Base-by-base conservation (phyloP, 148 eudicot species). In the Nepenthes gracilis region DNA sequence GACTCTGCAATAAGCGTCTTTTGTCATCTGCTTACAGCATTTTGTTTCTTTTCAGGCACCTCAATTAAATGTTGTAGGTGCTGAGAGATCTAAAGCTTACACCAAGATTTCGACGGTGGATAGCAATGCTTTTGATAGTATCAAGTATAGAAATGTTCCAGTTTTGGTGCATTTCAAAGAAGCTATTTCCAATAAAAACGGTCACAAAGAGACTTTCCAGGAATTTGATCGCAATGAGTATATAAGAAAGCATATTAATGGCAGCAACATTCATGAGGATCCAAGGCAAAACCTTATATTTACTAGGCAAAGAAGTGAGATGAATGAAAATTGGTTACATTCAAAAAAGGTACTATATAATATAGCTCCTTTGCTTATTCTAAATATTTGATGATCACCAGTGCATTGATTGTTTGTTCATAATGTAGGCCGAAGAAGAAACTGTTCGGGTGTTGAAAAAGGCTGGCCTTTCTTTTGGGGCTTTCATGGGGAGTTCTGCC, bases 401-500 rank as follows among this genome's bases (percentile, higher is more conserved):
- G 23, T 23, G 15, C 10, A 1, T 54, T 23, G 23, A 23, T 23
- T 23, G 23, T 23, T 23, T 23, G 36, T 12, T 58, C 10, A 49
- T 14, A 12, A 11, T 62, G 53, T 65, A 87, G 95, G 78, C 67
- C 64, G 67, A 82, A 38, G 85, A 66, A 75, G 90, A 76, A 55
- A 89, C 85, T 57, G 78, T 89, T 71, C 85, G 83, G 74, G 78
- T 80, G 75, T 54, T 81, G 51, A 89, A 84, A 79, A 89, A 81
- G 69, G 92, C 99, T 50, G 79, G 74, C 54, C 79, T 85, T 23
- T 23, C 23, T 23, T 23, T 23, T 23, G 23, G 23, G 23, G 23
- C 23, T 23, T 23, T 23, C 0, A 23, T 23, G 23, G 23, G 23
- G 23, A 23, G 23, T 23, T 23, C 23, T 23, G 23, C 23, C 23